Evolutionary conservation across 169 alveolate genomes (phyloP), one percentile per base, ranked within the genome.

Genomic region (Cryptosporidium canis): DNA sequence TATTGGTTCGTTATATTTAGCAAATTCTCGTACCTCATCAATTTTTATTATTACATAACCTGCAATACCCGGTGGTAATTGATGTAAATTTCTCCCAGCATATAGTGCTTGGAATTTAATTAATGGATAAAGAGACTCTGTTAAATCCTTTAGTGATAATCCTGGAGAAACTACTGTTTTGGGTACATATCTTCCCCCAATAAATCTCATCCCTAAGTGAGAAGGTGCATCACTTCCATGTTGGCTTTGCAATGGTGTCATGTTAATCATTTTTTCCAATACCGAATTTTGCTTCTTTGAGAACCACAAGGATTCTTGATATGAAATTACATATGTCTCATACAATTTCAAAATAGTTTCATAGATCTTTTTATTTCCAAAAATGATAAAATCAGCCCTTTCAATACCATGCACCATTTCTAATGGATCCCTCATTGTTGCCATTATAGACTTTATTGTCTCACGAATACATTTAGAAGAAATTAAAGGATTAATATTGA

Each of bases 171-270:
- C 45, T 41, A 77, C 87, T 39, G 87, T 77, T 33, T 77, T 77
- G 5, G 87, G 87, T n/a, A 77, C 87, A 43, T 77, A 77, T 77
- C 87, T 77, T 9, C 87, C 87, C 29, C 77, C 87, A 12, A 77
- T 77, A 16, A 77, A 77, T 58, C 87, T 77, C 87, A 77, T 77
- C 7, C 87, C 87, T 27, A 77, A 41, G 16, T 77, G 87, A 7
- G 87, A 58, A 35, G 87, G 87, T 37, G 87, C 87, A 77, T 77
- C 87, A 58, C 87, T 77, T 9, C 87, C 87, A 77, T 77, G 87
- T 58, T 77, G 87, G 27, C 53, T 58, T 56, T 77, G 87, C 43
- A 77, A n/a, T 3, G 87, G 87, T 21, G 87, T 77, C 87, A 77
- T 77, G 61, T 77, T 77, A 3, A 77, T 77, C 70, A 77, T 77